Percentiles rank a stretch among this genome's conserved stretches.
phyloP scores from a whole-genome alignment of 108 stramenopile species.

The Cyclotella atomus region DNA sequence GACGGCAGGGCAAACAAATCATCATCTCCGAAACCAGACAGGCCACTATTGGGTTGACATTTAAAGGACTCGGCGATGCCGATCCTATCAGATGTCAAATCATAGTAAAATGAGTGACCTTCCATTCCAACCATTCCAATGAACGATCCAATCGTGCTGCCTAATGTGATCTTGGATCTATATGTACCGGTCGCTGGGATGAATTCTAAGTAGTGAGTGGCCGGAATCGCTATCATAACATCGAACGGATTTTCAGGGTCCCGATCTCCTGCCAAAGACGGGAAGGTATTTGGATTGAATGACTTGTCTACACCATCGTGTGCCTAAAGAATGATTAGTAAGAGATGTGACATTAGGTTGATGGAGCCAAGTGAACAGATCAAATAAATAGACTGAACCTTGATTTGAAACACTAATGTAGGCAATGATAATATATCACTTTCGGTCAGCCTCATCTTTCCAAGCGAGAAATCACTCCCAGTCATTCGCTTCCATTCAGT shows the following conservation, averaged over 20 bases:
- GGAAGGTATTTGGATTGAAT: conserved; percentile 42
- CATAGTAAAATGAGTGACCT: conserved; percentile 79
- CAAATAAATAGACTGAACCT: too few species aligned
- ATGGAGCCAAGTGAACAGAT: too few species aligned
- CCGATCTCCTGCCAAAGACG: conserved; percentile 67
- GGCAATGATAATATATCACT: conserved; percentile 67
- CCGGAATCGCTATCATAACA: conserved; percentile 78
- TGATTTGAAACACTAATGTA: conserved; percentile 82
- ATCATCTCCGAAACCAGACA: conserved; percentile 31
- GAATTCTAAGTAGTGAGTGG: conserved; percentile 82
- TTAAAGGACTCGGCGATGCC: conserved; percentile 72
- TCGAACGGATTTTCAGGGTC: conserved; percentile 71
- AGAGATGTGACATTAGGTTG: too few species aligned
- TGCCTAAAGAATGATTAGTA: conserved; percentile 10
- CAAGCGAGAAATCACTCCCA: conserved; percentile 36
- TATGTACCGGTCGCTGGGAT: conserved; percentile 62
- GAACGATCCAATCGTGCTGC: conserved; percentile 62
- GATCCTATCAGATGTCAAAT: conserved; percentile 61
- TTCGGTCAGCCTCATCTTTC: conserved; percentile 50
- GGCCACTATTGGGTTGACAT: conserved; percentile 31
- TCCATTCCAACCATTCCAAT: conserved; percentile 84
- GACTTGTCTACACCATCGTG: conserved; percentile 55
- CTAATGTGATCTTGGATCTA: conserved; percentile 42
- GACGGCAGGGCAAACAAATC: conserved; percentile 33
- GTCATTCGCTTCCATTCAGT: conserved; percentile 48